phyloP scores from a whole-genome alignment of 441 rosid genomes.

The Erodium trifolium region DNA sequence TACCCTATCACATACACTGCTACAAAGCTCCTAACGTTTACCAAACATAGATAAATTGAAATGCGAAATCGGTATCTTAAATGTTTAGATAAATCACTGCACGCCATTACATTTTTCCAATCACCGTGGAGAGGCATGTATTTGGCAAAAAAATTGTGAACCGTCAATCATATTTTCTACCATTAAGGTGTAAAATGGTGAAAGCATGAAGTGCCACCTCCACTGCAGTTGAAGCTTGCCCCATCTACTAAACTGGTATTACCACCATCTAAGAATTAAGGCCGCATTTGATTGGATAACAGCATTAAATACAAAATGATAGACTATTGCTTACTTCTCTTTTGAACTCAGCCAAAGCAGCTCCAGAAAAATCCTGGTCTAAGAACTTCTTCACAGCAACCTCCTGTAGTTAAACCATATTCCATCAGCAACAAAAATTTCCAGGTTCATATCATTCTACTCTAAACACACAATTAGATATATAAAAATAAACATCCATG shows the following conservation, averaged over 20 bases:
- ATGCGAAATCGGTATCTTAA: not conserved
- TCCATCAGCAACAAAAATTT: conserved; percentile 17
- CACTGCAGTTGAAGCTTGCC: not conserved
- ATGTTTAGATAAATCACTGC: not conserved
- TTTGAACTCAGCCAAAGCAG: conserved; percentile 90
- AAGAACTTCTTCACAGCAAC: conserved; percentile 98
- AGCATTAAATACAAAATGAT: conserved; percentile 7
- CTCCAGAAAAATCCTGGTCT: conserved; percentile 99
- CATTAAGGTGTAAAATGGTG: not conserved
- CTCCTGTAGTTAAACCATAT: conserved; percentile 52
- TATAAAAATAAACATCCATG: not conserved
- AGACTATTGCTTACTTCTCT: conserved; percentile 70
- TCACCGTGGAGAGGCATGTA: not conserved
- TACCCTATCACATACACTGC: not conserved
- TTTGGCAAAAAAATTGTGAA: not conserved
- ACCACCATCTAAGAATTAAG: conserved; percentile 3
- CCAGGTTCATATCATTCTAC: conserved; percentile 12
- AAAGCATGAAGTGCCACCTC: not conserved
- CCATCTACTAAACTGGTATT: not conserved
- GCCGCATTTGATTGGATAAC: not conserved
- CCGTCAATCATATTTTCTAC: not conserved
- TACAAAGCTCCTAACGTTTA: conserved; percentile 1
- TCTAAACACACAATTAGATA: not conserved
- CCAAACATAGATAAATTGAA: not conserved
- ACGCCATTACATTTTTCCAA: conserved; percentile 1